Conservation (phyloP, 2,329 filamentous ascomycete genomes). For the Plectosphaerella plurivora region DNA sequence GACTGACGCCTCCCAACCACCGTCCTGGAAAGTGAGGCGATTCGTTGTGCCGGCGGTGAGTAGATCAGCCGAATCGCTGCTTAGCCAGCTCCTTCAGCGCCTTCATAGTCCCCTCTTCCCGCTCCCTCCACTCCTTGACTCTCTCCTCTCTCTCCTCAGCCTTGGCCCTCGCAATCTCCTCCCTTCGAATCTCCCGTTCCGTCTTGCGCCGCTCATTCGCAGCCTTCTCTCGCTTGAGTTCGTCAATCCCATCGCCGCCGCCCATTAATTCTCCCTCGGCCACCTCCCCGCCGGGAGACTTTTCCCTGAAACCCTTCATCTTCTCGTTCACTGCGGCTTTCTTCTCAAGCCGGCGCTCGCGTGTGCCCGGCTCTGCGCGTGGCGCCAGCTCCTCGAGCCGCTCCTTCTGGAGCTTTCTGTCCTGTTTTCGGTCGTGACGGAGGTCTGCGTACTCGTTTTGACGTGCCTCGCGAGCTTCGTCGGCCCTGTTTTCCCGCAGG, state of each 20-base stretch:
- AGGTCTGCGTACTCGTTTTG: slow-evolving; percentile 43
- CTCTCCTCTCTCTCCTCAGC: slow-evolving; percentile 77
- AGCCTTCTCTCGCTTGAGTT: slow-evolving; percentile 64
- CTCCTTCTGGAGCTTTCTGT: slow-evolving; percentile 64
- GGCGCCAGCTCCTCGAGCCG: slow-evolving; percentile 77
- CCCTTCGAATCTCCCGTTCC: slow-evolving; percentile 75
- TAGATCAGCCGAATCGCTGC: slow-evolving; percentile 64
- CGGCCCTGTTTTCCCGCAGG: slow-evolving; percentile 42
- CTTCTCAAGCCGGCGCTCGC: slow-evolving; percentile 85
- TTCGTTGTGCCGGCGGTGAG: too few relatives aligned
- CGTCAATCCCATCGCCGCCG: slow-evolving; percentile 57
- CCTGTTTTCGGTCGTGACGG: slow-evolving; percentile 56
- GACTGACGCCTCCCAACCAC: too few relatives aligned
- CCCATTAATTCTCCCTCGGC: slow-evolving; percentile 77
- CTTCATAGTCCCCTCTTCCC: slow-evolving; percentile 80
- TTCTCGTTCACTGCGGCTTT: slow-evolving; percentile 66
- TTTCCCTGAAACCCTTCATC: slow-evolving; percentile 69
- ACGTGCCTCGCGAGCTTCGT: slow-evolving; percentile 46
- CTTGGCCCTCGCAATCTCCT: slow-evolving; percentile 73
- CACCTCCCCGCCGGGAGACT: slow-evolving; percentile 61
- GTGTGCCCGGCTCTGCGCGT: slow-evolving; percentile 76
- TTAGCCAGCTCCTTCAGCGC: slow-evolving; percentile 76
- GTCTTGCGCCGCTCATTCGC: slow-evolving; percentile 70
- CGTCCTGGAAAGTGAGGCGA: too few relatives aligned
- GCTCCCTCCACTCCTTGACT: slow-evolving; percentile 62